Evolutionary conservation across 2,329 filamentous ascomycete species (phyloP), one percentile per base, ranked within the genome.

Genomic region (Ascochyta clinopodiicola): DNA sequence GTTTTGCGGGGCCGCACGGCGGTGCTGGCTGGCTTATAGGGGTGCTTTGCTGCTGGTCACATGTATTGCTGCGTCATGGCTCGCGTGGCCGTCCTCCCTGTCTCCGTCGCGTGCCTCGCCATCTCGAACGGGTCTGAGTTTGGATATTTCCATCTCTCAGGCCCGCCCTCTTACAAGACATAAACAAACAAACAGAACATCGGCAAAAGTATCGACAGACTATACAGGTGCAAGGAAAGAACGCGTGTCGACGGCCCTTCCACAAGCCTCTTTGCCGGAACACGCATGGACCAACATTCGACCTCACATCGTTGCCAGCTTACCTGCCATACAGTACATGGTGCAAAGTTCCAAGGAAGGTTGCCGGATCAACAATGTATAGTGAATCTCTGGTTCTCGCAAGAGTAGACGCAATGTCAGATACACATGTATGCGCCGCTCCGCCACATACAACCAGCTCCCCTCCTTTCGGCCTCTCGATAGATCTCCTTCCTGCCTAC

Each of bases 31-130:
- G 29, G 21, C 17, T 36, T 40, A 51, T 48, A 51, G 51, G 40
- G 51, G 44, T 46, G 42, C 38, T 51, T 56, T 43, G 52, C 52
- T 50, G 46, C 31, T 46, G 47, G 46, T 56, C 52, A 56, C 52
- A 46, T 43, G 52, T 36, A 45, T 40, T 19, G n/a, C 25, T 56
- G 52, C 52, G 52, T 56, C 52, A 56, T 51, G 46, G 52, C 52
- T 56, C 52, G 46, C 52, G 46, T 56, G 52, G 52, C 34, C 37
- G 19, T 32, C 52, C 43, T 51, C 52, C 52, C 40, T 45, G 17
- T 34, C 24, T 36, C 17, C 52, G 35, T 37, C 35, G 27, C 36
- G 31, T 37, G 22, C 31, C 29, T 40, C 22, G 21, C 42, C 46
- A 32, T 39, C 17, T 8, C 29, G 44, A 32, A 27, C 9, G 5